These are phyloP conservation scores for Stachybotrys elegans DNA, from an alignment of 2,329 filamentous ascomycete species.

Conservation along the genomic window DNA sequence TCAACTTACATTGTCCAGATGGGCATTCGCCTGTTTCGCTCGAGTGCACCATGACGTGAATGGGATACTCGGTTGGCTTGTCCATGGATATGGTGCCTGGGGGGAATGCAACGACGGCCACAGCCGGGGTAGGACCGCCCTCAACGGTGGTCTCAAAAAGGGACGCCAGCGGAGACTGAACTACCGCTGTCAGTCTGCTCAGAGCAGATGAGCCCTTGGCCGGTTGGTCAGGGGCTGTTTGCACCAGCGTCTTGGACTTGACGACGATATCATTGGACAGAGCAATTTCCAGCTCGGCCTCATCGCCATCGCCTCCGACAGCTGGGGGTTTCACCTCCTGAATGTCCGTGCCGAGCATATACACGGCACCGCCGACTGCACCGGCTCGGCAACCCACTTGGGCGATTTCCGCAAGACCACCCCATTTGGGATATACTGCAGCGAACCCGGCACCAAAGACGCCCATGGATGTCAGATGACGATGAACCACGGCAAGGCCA, in stretches of 20 bases:
- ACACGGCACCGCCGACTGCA: constrained; percentile 86
- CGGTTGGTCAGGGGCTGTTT: constrained; percentile 18
- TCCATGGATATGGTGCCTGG: constrained; percentile 36
- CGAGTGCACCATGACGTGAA: constrained; percentile 69
- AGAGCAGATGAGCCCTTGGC: no score
- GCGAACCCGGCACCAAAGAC: constrained; percentile 85
- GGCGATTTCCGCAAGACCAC: constrained; percentile 79
- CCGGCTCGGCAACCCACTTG: constrained; percentile 88
- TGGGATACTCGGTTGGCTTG: constrained; percentile 35
- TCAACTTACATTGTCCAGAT: constrained; percentile 76
- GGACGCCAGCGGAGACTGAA: constrained; percentile 57
- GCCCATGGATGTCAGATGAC: constrained; percentile 81
- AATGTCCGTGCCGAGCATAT: constrained; percentile 74
- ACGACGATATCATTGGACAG: constrained; percentile 56
- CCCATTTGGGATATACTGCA: constrained; percentile 89
- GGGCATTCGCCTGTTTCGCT: constrained; percentile 93
- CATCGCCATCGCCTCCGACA: constrained; percentile 16
- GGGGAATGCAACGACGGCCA: constrained; percentile 65
- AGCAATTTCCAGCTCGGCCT: constrained; percentile 33
- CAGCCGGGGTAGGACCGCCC: constrained; percentile 69
- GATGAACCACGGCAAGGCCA: constrained; percentile 68
- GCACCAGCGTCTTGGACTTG: constrained; percentile 49
- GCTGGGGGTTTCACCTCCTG: constrained; percentile 19
- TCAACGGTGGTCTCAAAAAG: constrained; percentile 71
- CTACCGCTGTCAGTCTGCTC: constrained; percentile 61